Conservation (phyloP, 495 filamentous ascomycete species). For the Tuber magnatum region DNA sequence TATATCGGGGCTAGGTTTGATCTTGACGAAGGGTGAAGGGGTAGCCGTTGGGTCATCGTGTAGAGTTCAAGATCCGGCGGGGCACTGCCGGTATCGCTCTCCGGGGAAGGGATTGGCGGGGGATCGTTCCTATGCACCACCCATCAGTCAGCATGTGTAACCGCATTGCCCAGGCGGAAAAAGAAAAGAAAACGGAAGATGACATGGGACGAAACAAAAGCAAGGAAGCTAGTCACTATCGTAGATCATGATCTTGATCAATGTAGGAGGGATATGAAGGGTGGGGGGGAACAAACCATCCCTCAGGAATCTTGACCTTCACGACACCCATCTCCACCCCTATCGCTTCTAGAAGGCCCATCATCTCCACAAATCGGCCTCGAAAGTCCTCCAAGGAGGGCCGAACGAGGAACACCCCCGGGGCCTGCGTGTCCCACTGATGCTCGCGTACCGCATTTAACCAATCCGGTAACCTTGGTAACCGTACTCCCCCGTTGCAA, state of each 20-base stretch:
- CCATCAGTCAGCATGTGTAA: slow-evolving; percentile 1
- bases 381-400: slow-evolving; percentile 33
- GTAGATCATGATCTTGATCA: slow-evolving; percentile 1
- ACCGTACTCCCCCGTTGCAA: slow-evolving; percentile 17
- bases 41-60: slow-evolving; percentile 29
- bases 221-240: slow-evolving; percentile 8
- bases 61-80: slow-evolving; percentile 25
- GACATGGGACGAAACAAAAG: not conserved
- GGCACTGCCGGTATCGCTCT: slow-evolving; percentile 22
- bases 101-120: slow-evolving; percentile 14
- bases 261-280: slow-evolving; percentile 6
- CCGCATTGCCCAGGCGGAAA: not conserved
- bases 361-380: slow-evolving; percentile 29
- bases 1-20: slow-evolving; percentile 34
- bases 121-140: not conserved
- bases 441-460: slow-evolving; percentile 31
- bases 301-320: slow-evolving; percentile 29
- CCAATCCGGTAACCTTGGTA: slow-evolving; percentile 29
- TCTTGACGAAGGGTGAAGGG: slow-evolving; percentile 25
- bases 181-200: not conserved
- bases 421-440: slow-evolving; percentile 25
- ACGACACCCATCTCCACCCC: slow-evolving; percentile 31
- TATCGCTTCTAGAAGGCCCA: slow-evolving; percentile 29
- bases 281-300: slow-evolving; percentile 20
- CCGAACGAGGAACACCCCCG: slow-evolving; percentile 23